Conservation (phyloP, 257 asterid species). For the Forsythia suspensa region DNA sequence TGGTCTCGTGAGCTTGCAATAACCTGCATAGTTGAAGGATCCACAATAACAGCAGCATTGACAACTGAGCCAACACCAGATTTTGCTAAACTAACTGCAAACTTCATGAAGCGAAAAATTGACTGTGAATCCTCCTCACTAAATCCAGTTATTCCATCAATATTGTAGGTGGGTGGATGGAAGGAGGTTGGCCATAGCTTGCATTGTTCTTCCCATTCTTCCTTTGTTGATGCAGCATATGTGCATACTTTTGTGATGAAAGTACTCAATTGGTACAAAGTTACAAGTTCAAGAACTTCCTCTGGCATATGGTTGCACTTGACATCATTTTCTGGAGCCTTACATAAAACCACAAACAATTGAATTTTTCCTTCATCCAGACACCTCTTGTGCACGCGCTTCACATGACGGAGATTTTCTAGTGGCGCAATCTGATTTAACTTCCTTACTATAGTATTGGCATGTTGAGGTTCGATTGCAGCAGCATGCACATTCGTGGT, state of each 20-base stretch:
- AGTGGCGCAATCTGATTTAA: conserved; percentile 73
- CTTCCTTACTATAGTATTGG: conserved; percentile 70
- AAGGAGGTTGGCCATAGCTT: conserved; percentile 96
- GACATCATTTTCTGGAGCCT: conserved; percentile 42
- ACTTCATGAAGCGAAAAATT: conserved; percentile 64
- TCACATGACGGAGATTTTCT: conserved; percentile 88
- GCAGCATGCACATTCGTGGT: conserved; percentile 67
- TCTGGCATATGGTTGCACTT: conserved; percentile 42
- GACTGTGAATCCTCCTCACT: conserved; percentile 58
- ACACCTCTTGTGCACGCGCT: conserved; percentile 62
- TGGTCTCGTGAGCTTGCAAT: conserved; percentile 78
- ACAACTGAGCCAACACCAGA: conserved; percentile 50
- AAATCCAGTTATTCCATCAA: conserved; percentile 89
- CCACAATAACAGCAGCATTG: conserved; percentile 91
- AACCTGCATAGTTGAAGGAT: conserved; percentile 68
- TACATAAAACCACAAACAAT: conserved; percentile 60
- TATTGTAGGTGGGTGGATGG: conserved; percentile 91
- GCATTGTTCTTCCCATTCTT: conserved; percentile 98
- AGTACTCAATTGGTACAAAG: conserved; percentile 83
- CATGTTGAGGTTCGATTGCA: conserved; percentile 67
- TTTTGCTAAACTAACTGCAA: conserved; percentile 62
- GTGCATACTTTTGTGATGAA: conserved; percentile 77
- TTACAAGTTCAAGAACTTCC: conserved; percentile 63
- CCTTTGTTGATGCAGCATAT: conserved; percentile 82
- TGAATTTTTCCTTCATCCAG: conserved; percentile 65